Evolutionary conservation across 208 protist genomes (phyloP).

Genomic region (Blastocrithidia nonstop): DNA sequence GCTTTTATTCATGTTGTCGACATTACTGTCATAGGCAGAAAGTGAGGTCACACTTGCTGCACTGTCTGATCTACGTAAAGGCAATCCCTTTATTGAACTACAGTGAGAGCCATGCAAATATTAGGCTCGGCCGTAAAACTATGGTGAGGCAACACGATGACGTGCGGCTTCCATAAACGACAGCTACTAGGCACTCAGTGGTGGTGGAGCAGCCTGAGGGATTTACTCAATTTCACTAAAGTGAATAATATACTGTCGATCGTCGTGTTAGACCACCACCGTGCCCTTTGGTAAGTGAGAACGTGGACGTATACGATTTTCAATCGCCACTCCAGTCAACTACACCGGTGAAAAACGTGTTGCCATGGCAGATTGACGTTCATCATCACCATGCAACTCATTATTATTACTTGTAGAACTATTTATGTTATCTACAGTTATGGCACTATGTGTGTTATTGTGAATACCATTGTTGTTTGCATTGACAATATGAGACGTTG

Average conservation of each 20-base stretch:
- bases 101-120: slow-evolving; percentile 10
- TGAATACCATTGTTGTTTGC: neutral
- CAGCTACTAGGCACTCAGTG: slow-evolving; percentile 14
- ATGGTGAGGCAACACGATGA: slow-evolving; percentile 24
- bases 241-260: slow-evolving; percentile 12
- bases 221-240: slow-evolving; percentile 13
- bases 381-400: neutral
- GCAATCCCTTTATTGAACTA: slow-evolving; percentile 7
- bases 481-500: slow-evolving; percentile 7
- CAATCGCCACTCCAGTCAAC: slow-evolving; percentile 15
- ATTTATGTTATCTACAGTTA: neutral
- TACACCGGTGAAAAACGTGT: neutral
- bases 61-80: slow-evolving; percentile 5
- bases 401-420: neutral
- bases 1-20: slow-evolving; percentile 10
- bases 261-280: slow-evolving; percentile 14
- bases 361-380: neutral
- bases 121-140: slow-evolving; percentile 17
- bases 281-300: slow-evolving; percentile 12
- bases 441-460: neutral
- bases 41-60: neutral
- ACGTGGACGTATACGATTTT: slow-evolving; percentile 22
- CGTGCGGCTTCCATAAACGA: slow-evolving; percentile 12
- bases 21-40: slow-evolving; percentile 7
- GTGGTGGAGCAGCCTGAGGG: slow-evolving; percentile 29